A percentile compares a stretch with the other conserved stretches of the same genome.
Conservation (phyloP, 345 rosid genomes). For the Linum usitatissimum region DNA sequence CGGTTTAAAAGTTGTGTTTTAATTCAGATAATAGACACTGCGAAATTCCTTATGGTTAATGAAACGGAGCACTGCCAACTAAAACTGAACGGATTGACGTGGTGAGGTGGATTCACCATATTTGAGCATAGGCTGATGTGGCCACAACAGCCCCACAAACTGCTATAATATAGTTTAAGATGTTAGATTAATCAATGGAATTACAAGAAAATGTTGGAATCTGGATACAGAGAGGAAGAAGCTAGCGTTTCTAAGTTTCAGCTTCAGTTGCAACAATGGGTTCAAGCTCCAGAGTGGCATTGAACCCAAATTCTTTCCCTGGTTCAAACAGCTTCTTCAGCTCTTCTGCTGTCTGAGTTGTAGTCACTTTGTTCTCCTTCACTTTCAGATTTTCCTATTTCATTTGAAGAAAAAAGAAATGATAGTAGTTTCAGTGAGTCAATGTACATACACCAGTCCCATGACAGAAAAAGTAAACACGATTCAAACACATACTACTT, state of each 20-base stretch:
- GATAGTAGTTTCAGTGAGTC: neutral
- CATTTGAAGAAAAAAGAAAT: neutral
- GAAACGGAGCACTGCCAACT: too few species aligned
- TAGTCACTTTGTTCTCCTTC: constrained; percentile 46
- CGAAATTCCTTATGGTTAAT: too few species aligned
- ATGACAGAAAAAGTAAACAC: too few species aligned
- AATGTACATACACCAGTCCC: too few species aligned
- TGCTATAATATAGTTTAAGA: too few species aligned
- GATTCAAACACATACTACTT: neutral
- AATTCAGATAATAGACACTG: too few species aligned
- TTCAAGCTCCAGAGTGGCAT: constrained; percentile 38
- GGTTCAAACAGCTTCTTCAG: constrained; percentile 40
- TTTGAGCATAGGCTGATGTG: too few species aligned
- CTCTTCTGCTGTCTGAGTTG: constrained; percentile 39
- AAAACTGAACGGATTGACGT: too few species aligned
- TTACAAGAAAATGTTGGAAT: neutral
- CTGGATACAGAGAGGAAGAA: neutral
- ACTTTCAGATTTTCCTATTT: constrained; percentile 40
- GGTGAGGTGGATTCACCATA: too few species aligned
- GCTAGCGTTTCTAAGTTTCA: neutral
- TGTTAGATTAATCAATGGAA: too few species aligned
- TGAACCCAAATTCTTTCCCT: constrained; percentile 47
- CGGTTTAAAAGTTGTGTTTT: too few species aligned
- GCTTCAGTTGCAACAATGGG: constrained; percentile 15
- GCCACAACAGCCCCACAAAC: too few species aligned